A percentile compares a stretch with the other conserved stretches of the same genome.
phyloP scores from a whole-genome alignment of 768 basidiomycete genomes.

The Suillus weaverae region DNA sequence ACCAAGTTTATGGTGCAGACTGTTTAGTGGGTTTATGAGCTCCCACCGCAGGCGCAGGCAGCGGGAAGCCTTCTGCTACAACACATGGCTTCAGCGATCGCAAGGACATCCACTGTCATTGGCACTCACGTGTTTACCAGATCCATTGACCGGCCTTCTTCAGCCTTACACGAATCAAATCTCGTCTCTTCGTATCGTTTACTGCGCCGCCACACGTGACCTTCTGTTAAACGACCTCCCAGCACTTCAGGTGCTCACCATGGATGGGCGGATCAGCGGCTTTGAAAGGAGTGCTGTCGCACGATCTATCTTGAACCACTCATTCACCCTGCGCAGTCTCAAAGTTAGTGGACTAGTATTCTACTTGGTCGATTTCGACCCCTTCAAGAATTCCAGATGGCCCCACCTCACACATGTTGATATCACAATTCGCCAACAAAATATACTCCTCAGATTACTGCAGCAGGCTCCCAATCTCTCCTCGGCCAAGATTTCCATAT shows the following conservation, averaged over 20 bases:
- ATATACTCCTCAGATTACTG: slow-evolving; percentile 4
- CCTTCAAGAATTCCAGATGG: slow-evolving; percentile 18
- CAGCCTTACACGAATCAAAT: slow-evolving; percentile 19
- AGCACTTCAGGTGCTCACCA: slow-evolving; percentile 21
- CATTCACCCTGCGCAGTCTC: slow-evolving; percentile 16
- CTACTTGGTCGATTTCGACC: background rate
- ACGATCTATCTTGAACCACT: slow-evolving; percentile 6
- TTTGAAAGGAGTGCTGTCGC: background rate
- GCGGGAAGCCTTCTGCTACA: slow-evolving; percentile 16
- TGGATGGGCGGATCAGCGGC: slow-evolving; percentile 6
- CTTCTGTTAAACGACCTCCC: slow-evolving; percentile 18
- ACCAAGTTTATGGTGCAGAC: slow-evolving; percentile 45
- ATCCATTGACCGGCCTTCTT: slow-evolving; percentile 2
- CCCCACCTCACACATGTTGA: slow-evolving; percentile 17
- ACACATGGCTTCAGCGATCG: slow-evolving; percentile 13
- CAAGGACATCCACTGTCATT: slow-evolving; percentile 20
- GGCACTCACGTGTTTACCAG: slow-evolving; percentile 8
- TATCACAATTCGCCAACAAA: background rate
- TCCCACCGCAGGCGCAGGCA: slow-evolving; percentile 22
- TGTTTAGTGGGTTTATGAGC: slow-evolving; percentile 11
- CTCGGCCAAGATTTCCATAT: slow-evolving; percentile 8
- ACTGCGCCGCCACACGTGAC: slow-evolving; percentile 5
- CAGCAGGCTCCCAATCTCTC: background rate
- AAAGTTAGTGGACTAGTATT: background rate
- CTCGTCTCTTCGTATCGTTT: slow-evolving; percentile 3